These are phyloP conservation scores for Macadamia integrifolia DNA, from an alignment of 164 flowering plant genomes.

Conservation along the genomic window DNA sequence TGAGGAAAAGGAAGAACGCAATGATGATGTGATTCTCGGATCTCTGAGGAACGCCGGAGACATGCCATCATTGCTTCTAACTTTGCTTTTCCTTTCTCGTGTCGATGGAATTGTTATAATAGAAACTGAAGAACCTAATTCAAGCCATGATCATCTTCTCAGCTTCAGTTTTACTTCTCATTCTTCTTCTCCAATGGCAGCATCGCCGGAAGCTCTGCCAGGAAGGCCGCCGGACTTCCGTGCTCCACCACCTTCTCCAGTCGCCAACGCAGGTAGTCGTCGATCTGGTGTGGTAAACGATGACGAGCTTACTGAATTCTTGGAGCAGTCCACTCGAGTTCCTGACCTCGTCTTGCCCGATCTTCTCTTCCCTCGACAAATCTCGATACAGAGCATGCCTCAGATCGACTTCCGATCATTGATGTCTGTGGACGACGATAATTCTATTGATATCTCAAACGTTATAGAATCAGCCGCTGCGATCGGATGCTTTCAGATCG, in stretches of 20 bases:
- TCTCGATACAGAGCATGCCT: conserved; percentile 28
- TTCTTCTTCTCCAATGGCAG: conserved; percentile 21
- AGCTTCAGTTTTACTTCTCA: neutral
- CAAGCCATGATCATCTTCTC: neutral
- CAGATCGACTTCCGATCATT: conserved; percentile 37
- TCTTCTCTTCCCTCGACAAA: conserved; percentile 50
- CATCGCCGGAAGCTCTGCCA: conserved; percentile 27
- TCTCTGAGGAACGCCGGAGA: conserved; percentile 5
- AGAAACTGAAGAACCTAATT: neutral
- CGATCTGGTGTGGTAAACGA: conserved; percentile 54
- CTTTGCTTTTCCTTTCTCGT: conserved; percentile 4
- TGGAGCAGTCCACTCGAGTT: conserved; percentile 50
- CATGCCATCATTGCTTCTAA: conserved; percentile 24
- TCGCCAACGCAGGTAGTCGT: conserved; percentile 40
- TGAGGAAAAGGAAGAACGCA: neutral
- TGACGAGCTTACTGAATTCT: conserved; percentile 57
- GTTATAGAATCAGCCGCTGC: conserved; percentile 31
- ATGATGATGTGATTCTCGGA: conserved; percentile 7
- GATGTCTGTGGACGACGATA: conserved; percentile 7
- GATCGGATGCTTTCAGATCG: conserved; percentile 66
- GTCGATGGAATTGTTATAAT: neutral
- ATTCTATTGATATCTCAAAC: conserved; percentile 2
- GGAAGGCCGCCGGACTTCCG: conserved; percentile 46
- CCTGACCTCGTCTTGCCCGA: conserved; percentile 72
- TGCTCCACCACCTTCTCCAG: conserved; percentile 95